Conservation (phyloP, 2,329 filamentous ascomycete species). For the Apiospora arundinis region DNA sequence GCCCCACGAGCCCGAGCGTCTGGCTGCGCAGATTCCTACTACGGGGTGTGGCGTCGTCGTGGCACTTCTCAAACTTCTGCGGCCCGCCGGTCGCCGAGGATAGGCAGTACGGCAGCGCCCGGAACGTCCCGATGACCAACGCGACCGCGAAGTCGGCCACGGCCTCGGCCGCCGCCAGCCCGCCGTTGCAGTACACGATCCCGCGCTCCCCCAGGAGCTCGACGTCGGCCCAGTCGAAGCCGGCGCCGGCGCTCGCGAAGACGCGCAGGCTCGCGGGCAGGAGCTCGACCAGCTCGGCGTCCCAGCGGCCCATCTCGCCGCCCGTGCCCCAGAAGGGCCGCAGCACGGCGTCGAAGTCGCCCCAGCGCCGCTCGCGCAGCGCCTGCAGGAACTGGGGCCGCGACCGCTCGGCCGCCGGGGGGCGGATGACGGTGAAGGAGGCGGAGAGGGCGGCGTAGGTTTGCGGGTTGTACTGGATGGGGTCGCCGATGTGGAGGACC, state of each 20-base stretch:
- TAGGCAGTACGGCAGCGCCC: slow-evolving; percentile 69
- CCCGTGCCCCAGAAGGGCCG: slow-evolving; percentile 69
- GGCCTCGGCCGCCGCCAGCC: slow-evolving; percentile 72
- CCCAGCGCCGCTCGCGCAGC: slow-evolving; percentile 59
- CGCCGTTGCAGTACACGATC: slow-evolving; percentile 76
- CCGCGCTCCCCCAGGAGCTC: slow-evolving; percentile 66
- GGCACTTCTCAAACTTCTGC: slow-evolving; percentile 60
- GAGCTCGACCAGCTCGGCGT: slow-evolving; percentile 61
- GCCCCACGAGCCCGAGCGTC: slow-evolving; percentile 69
- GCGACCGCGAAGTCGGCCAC: slow-evolving; percentile 76
- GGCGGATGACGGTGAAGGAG: slow-evolving; percentile 58
- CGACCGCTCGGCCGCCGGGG: slow-evolving; percentile 55
- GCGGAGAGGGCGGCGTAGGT: slow-evolving; percentile 52
- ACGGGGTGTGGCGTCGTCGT: slow-evolving; percentile 62
- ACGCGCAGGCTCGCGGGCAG: slow-evolving; percentile 61
- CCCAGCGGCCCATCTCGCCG: slow-evolving; percentile 69
- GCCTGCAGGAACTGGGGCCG: slow-evolving; percentile 56
- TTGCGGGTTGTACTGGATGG: slow-evolving; percentile 55
- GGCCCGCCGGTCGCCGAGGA: slow-evolving; percentile 46
- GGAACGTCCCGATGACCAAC: slow-evolving; percentile 73
- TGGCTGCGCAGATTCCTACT: slow-evolving; percentile 69
- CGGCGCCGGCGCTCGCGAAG: slow-evolving; percentile 65
- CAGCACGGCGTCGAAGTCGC: slow-evolving; percentile 58
- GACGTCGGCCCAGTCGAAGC: slow-evolving; percentile 68
- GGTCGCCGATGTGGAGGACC: slow-evolving; percentile 79